Evolutionary conservation across 805 yeast genomes (phyloP), one percentile per base, ranked within the genome.

Genomic region (Lachancea sp.): DNA sequence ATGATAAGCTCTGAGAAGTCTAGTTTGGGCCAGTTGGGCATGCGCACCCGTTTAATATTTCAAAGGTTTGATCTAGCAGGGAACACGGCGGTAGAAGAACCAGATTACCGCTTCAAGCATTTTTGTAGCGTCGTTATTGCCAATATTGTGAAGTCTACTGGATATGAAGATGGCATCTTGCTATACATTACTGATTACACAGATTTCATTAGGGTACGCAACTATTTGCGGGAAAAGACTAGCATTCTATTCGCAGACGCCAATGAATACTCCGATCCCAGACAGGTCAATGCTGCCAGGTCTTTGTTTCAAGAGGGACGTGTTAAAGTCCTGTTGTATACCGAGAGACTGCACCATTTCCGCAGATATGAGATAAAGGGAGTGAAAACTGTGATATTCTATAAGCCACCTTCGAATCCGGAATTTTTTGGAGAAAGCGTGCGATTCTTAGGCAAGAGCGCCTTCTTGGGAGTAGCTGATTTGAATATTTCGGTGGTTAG

Each of bases 281-380:
- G 83, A n/a, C 80, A 83, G 42, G 59, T 86, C 24, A 76, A 87
- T 1, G 70, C 86, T 35, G 75, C 80, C 15, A 72, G 97, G 49
- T 72, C 85, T 6, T 64, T 72, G 28, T 92, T 92, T 56, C 75
- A 73, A 23, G 71, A 75, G 30, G 76, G 78, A 2, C 72, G 79
- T 41, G 65, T 69, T 22, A 80, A 83, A 52, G 71, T 90, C 20
- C 59, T 92, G 67, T 63, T 92, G n/a, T 90, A 90, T 63, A 85
- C 97, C 0, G 97, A 90, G 55, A 80, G 98, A 71, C 68, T 90
- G 58, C 97, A 92, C 61, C 92, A 86, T 57, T 92, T 80, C 67
- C 77, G 96, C 48, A 72, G 97, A 38, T 89, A 75, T 60, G 89
- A 84, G 43, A 69, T 92, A 38, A 76, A 73, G 44, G 97, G 97